Evolutionary conservation across 495 filamentous ascomycete genomes (phyloP).

Genomic region (Xylaria bambusicola): DNA sequence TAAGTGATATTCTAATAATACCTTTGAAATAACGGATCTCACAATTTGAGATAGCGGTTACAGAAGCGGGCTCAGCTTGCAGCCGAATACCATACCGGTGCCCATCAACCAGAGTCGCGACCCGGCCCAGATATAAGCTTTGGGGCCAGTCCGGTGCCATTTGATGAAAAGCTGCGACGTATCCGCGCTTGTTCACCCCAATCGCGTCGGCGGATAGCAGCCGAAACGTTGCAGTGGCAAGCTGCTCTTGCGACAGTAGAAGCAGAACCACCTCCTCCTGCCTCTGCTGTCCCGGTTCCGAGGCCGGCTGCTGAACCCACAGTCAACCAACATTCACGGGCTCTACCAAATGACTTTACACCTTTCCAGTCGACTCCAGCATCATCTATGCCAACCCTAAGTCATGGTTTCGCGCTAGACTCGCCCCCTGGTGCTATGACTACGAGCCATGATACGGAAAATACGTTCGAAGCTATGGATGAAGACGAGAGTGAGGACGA

Average conservation of each 20-base stretch:
- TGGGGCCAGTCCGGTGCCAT: neutral
- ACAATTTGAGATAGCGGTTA: too few species aligned
- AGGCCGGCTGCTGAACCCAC: neutral
- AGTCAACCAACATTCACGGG: neutral
- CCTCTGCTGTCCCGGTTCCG: neutral
- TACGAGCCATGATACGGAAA: neutral
- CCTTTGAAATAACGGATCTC: too few species aligned
- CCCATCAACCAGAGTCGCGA: neutral
- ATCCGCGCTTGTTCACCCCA: constrained; percentile 25
- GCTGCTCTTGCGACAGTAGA: constrained; percentile 29
- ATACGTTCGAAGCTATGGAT: constrained; percentile 16
- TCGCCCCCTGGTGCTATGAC: neutral
- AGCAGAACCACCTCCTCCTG: constrained; percentile 15
- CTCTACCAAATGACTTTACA: neutral
- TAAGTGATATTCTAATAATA: too few species aligned
- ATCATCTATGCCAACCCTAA: neutral
- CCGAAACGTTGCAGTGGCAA: constrained; percentile 31
- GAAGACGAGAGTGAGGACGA: constrained; percentile 19
- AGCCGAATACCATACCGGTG: neutral
- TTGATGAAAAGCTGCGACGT: constrained; percentile 28
- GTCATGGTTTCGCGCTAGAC: neutral
- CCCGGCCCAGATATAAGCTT: neutral
- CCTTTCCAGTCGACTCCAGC: constrained; percentile 4
- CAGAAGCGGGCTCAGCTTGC: neutral
- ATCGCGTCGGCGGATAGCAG: constrained; percentile 26